These are phyloP conservation scores for Fabrea salina DNA, from an alignment of 169 alveolate genomes.

Conservation along the genomic window DNA sequence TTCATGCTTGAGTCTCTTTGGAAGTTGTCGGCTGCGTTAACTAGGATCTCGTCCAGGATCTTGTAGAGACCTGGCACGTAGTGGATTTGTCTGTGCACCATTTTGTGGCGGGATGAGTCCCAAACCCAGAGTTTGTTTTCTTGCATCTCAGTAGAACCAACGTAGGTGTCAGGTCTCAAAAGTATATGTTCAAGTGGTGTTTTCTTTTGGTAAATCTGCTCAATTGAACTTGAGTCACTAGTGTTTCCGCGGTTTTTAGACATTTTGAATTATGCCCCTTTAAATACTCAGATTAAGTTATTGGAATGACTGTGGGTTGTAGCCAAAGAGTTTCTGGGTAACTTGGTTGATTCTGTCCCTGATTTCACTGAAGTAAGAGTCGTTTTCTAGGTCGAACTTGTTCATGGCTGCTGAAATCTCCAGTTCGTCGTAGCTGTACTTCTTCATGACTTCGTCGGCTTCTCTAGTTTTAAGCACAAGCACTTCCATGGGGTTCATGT, in stretches of 20 bases:
- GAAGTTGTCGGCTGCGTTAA: conserved; percentile 99
- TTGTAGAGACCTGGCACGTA: conserved; percentile 98
- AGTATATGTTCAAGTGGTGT: conserved; percentile 97
- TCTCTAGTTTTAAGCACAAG: conserved; percentile 19
- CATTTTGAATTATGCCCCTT: no score
- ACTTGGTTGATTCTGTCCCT: conserved; percentile 13
- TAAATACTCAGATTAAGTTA: no score
- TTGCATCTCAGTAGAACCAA: conserved; percentile 93
- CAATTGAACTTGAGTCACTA: conserved; percentile 60
- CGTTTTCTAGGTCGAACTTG: background rate
- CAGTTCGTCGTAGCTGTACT: conserved; percentile 9
- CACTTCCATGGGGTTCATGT: conserved; percentile 13
- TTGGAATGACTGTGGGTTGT: no score
- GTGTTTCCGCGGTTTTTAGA: no score
- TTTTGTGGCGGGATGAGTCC: conserved; percentile 77
- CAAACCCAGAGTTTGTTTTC: conserved; percentile 95
- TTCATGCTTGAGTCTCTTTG: conserved; percentile 74
- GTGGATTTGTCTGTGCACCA: conserved; percentile 74
- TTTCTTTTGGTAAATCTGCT: conserved; percentile 96
- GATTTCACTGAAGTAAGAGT: background rate
- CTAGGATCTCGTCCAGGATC: conserved; percentile 98
- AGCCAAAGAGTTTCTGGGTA: conserved; percentile 2
- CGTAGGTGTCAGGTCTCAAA: conserved; percentile 98
- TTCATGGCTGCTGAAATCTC: conserved; percentile 29
- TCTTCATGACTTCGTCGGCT: conserved; percentile 22